phyloP scores from a whole-genome alignment of 495 filamentous ascomycete genomes.

The Penicillium bovifimosum region DNA sequence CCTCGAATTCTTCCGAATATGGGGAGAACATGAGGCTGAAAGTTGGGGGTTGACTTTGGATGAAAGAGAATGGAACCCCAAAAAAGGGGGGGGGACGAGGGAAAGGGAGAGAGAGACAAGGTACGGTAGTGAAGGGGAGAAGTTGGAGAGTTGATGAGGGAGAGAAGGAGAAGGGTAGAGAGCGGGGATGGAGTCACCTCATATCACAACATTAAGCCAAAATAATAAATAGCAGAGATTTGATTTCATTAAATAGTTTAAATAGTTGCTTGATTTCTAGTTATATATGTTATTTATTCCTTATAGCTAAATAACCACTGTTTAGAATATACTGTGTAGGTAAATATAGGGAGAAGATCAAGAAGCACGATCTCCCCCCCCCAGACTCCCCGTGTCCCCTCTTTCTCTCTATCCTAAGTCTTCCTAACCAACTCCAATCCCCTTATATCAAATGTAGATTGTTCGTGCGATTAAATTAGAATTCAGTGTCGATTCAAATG shows the following conservation, averaged over 20 bases:
- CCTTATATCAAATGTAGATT: background rate
- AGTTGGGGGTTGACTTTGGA: slow-evolving; percentile 3
- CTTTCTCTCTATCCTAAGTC: background rate
- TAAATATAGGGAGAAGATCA: background rate
- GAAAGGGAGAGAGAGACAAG: slow-evolving; percentile 14
- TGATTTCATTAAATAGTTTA: background rate
- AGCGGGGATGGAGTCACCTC: slow-evolving; percentile 32
- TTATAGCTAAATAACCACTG: too few relatives aligned
- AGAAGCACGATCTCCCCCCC: background rate
- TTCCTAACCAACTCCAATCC: background rate
- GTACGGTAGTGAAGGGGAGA: too few relatives aligned
- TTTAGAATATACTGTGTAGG: background rate
- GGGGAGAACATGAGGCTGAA: slow-evolving; percentile 32
- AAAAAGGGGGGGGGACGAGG: slow-evolving; percentile 11
- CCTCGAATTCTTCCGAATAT: slow-evolving; percentile 32
- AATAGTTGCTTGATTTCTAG: background rate
- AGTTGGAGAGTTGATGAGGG: background rate
- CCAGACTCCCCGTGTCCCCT: background rate
- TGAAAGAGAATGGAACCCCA: slow-evolving; percentile 8
- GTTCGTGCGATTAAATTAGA: background rate
- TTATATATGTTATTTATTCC: background rate
- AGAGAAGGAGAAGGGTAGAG: slow-evolving; percentile 9
- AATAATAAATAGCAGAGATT: slow-evolving; percentile 4
- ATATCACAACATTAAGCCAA: slow-evolving; percentile 15
- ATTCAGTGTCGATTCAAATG: slow-evolving; percentile 3